Conservation (phyloP, 192 early-diverging fungal genomes). For the Backusella parvicylindrica region DNA sequence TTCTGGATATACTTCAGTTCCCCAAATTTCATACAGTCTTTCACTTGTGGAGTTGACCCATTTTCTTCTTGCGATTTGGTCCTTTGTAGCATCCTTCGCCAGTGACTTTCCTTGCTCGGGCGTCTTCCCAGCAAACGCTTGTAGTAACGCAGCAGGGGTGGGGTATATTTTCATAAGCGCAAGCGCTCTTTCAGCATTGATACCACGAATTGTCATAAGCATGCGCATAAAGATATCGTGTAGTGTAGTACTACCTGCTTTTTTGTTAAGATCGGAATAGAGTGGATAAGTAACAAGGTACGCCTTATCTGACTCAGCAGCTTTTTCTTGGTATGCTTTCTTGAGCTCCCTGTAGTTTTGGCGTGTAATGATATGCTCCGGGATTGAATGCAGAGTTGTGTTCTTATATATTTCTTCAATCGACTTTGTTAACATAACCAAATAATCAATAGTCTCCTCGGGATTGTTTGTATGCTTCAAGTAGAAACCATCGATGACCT, state of each 20-base stretch:
- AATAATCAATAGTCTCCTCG: constrained; percentile 83
- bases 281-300: constrained; percentile 60
- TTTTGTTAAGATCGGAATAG: constrained; percentile 69
- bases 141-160: constrained; percentile 59
- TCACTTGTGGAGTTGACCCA: constrained; percentile 50
- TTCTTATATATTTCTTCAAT: constrained; percentile 48
- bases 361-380: constrained; percentile 45
- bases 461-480: constrained; percentile 69
- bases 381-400: constrained; percentile 52
- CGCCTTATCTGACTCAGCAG: background rate
- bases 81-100: constrained; percentile 38
- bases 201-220: constrained; percentile 80
- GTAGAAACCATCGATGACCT: constrained; percentile 79
- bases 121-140: constrained; percentile 38
- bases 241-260: constrained; percentile 66
- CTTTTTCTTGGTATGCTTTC: constrained; percentile 6
- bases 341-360: constrained; percentile 51
- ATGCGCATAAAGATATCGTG: constrained; percentile 80
- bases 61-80: constrained; percentile 39
- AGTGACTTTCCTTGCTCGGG: constrained; percentile 46
- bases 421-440: constrained; percentile 58
- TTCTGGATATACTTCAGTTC: background rate
- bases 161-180: constrained; percentile 66
- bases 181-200: constrained; percentile 82
- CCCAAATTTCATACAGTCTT: constrained; percentile 60